A percentile compares a stretch with the other conserved stretches of the same genome.
Conservation (phyloP, 441 rosid species). For the Mallotus japonicus region DNA sequence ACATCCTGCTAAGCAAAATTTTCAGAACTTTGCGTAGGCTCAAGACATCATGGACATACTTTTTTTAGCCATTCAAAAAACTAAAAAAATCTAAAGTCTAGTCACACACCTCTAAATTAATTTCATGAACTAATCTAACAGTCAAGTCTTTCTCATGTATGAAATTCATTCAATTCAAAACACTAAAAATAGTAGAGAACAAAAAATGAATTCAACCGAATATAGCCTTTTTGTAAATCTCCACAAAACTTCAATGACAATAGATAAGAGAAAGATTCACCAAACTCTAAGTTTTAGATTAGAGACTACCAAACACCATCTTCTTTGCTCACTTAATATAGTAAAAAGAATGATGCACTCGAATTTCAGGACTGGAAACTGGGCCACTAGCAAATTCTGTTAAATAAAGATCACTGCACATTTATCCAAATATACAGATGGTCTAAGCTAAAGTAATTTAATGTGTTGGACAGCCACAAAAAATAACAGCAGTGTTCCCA, state of each 20-base stretch:
- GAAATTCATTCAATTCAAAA: background rate
- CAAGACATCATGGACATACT: background rate
- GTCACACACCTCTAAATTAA: background rate
- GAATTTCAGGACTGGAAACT: background rate
- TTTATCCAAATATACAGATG: constrained; percentile 8
- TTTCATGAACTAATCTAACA: background rate
- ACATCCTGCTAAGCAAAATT: background rate
- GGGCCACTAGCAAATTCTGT: background rate
- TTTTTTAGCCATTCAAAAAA: background rate
- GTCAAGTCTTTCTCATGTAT: constrained; percentile 4
- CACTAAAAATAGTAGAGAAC: constrained; percentile 8
- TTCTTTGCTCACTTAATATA: background rate
- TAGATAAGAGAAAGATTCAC: background rate
- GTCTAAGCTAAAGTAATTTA: constrained; percentile 7
- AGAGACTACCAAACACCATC: constrained; percentile 6
- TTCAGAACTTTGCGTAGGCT: background rate
- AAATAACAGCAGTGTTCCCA: constrained; percentile 75
- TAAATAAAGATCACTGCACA: background rate
- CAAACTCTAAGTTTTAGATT: background rate
- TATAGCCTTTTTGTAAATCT: background rate
- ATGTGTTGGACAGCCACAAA: constrained; percentile 41
- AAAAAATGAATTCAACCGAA: background rate
- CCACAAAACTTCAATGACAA: background rate
- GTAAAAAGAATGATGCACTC: background rate
- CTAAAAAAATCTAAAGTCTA: background rate